A percentile compares a stretch with the other conserved stretches of the same genome.
Evolutionary conservation across 208 protist genomes (phyloP).

Genomic region (Acanthamoeba triangularis): DNA sequence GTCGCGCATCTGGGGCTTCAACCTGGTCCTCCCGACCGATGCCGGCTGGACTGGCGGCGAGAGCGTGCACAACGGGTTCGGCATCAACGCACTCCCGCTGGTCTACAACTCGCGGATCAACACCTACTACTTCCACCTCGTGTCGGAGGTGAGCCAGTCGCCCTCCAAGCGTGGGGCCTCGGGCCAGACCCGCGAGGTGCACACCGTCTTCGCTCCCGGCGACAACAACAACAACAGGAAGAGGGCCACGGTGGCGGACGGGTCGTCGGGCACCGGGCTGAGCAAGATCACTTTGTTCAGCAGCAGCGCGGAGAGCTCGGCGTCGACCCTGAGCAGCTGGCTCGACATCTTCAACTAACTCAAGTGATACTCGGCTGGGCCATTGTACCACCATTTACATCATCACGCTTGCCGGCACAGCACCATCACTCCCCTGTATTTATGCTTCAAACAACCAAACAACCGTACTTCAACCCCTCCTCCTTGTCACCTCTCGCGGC

Average conservation of each 20-base stretch:
- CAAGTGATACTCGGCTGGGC: too few species aligned
- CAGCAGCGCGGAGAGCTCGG: too few species aligned
- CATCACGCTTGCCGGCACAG: too few species aligned
- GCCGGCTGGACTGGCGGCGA: neutral
- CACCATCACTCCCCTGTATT: too few species aligned
- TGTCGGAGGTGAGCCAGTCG: constrained; percentile 43
- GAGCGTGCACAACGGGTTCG: constrained; percentile 51
- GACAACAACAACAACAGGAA: neutral
- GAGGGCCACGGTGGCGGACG: neutral
- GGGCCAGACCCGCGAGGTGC: neutral
- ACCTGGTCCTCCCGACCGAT: neutral
- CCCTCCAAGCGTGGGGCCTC: neutral
- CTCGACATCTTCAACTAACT: too few species aligned
- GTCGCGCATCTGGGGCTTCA: constrained; percentile 18
- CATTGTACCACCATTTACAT: too few species aligned
- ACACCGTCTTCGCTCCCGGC: neutral
- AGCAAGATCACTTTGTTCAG: too few species aligned
- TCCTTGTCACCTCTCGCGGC: too few species aligned
- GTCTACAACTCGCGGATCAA: neutral
- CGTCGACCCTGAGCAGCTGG: too few species aligned
- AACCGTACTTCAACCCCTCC: too few species aligned
- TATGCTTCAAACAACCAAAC: too few species aligned
- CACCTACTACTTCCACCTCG: constrained; percentile 66
- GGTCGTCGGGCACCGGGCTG: neutral
- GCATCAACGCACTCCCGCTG: constrained; percentile 28